A percentile compares a stretch with the other conserved stretches of the same genome.
phyloP scores from a whole-genome alignment of 2,329 filamentous ascomycete species.

The Ophiostoma sp. region DNA sequence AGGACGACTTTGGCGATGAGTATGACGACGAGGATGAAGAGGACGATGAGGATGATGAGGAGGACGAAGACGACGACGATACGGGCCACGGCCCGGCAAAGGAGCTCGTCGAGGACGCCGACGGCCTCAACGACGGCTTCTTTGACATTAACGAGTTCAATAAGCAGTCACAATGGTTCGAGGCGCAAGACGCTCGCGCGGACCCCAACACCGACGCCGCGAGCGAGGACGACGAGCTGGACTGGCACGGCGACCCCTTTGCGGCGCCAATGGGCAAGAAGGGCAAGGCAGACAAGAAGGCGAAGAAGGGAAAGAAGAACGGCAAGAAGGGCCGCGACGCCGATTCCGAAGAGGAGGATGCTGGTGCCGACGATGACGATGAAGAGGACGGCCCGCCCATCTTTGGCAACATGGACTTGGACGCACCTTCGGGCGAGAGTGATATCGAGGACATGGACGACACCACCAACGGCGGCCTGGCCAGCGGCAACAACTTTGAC shows the following conservation, averaged over 20 bases:
- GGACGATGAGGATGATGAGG: conserved; percentile 39
- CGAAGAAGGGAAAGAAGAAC: conserved; percentile 34
- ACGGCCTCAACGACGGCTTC: conserved; percentile 94
- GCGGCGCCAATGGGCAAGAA: conserved; percentile 36
- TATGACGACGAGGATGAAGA: conserved; percentile 40
- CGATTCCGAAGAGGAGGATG: conserved; percentile 31
- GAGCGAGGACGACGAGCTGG: conserved; percentile 74
- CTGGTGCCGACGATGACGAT: conserved; percentile 51
- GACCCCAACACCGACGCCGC: conserved; percentile 72
- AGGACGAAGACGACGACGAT: conserved; percentile 50
- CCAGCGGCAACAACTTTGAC: conserved; percentile 26
- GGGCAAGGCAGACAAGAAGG: conserved; percentile 17
- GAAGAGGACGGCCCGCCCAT: conserved; percentile 78
- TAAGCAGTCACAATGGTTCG: conserved; percentile 84
- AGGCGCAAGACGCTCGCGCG: conserved; percentile 77
- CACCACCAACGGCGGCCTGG: conserved; percentile 58
- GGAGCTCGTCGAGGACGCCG: conserved; percentile 68
- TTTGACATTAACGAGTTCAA: conserved; percentile 99
- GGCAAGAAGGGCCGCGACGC: conserved; percentile 19
- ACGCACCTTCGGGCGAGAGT: conserved; percentile 69
- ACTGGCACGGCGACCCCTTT: conserved; percentile 82
- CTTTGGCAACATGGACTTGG: conserved; percentile 75
- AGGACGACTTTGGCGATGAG: conserved; percentile 34
- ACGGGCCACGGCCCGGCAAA: conserved; percentile 51
- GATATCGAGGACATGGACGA: conserved; percentile 62